Evolutionary conservation across 441 rosid genomes (phyloP), one percentile per base, ranked within the genome.

Genomic region (Melastoma candidum): DNA sequence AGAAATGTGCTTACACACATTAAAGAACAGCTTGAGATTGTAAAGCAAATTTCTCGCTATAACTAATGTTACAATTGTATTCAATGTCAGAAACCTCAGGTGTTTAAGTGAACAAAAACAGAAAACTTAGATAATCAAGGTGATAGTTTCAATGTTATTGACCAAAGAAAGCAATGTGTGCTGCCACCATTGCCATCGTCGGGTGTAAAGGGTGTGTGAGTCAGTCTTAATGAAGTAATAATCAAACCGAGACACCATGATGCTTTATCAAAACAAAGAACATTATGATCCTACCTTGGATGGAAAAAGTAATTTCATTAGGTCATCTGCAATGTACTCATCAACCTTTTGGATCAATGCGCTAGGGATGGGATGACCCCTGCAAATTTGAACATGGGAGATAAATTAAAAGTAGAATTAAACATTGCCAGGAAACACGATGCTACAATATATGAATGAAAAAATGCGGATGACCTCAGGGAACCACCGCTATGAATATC

Each of bases 311-410:
- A 93, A 66, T 55, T 82, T 79, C 2, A 51, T 70, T 46, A 93
- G 72, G 44, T 83, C 95, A 74, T 84, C 79, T 3, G 95, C 95
- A 56, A 88, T 71, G 73, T 86, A 88, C 63, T 77, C 87, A 68
- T 88, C 77, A 65, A 80, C 86, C 60, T 65, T 82, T 71, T 74
- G 74, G 62, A 86, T 81, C 68, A 93, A 70, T 44, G 63, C 13
- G 49, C 53, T 66, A 49, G 95, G 97, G 66, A 86, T 86, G 4
- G 97, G 95, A 77, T 77, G 74, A 48, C 98, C 98, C 98, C 97
- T 88, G 63, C 61, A 64, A 76, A 46, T 69, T 57, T 45, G 41
- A 64, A 53, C 7, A 52, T 29, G 44, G 3, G 55, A 13, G 13
- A 36, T 27, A 44, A 26, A 12, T 44, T 13, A 2, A 9, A 22